Evolutionary conservation across 352 stramenopile genomes (phyloP).

Genomic region (Pythium graminicola): DNA sequence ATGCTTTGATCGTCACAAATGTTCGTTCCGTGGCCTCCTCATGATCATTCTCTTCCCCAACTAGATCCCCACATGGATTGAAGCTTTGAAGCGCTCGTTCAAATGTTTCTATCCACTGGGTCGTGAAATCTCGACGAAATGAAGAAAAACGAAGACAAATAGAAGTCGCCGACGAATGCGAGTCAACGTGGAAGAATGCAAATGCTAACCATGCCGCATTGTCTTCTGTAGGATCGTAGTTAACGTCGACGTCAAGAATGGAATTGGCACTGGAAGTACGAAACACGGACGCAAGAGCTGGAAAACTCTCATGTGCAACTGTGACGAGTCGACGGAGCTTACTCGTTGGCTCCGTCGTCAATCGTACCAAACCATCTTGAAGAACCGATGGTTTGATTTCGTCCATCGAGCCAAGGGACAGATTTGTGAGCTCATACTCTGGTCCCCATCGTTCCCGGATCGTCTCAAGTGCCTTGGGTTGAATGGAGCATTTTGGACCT

Average conservation of each 20-base stretch:
- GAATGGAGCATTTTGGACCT: background rate
- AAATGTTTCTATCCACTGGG: constrained; percentile 2
- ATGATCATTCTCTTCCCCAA: too few species aligned
- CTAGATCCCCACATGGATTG: background rate
- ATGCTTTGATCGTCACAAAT: constrained; percentile 1
- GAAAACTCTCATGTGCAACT: background rate
- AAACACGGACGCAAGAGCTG: background rate
- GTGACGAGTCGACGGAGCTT: background rate
- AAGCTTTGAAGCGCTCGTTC: constrained; percentile 4
- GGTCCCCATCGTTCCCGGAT: background rate
- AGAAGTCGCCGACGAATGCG: background rate
- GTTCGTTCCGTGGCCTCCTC: too few species aligned
- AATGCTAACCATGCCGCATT: constrained; percentile 10
- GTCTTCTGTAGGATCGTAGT: background rate
- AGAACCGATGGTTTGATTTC: background rate
- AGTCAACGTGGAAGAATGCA: constrained; percentile 10
- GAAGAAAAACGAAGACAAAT: background rate
- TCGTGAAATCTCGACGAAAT: background rate
- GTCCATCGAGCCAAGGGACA: background rate
- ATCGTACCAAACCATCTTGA: background rate
- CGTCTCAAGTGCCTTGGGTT: constrained; percentile 3
- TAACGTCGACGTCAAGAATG: background rate
- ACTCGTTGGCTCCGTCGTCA: background rate
- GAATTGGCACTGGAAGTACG: background rate
- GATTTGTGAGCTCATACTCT: background rate